These are phyloP conservation scores for Pseudotulostoma volvatum DNA, from an alignment of 495 filamentous ascomycete genomes.

Conservation along the genomic window DNA sequence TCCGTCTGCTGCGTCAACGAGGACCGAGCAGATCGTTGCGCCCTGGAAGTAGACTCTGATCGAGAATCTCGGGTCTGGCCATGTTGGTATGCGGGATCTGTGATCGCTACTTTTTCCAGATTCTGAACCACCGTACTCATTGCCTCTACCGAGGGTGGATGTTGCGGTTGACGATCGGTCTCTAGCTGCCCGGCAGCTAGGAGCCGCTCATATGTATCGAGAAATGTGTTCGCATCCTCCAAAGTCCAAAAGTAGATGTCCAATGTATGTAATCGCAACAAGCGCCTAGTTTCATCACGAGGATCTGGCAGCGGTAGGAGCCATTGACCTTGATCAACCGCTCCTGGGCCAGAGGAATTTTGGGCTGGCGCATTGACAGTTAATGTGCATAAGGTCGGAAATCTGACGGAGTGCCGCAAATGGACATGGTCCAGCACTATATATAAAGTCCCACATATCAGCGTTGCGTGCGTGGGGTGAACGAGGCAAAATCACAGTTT, in stretches of 20 bases:
- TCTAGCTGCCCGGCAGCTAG: conserved; percentile 42
- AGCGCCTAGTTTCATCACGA: conserved; percentile 49
- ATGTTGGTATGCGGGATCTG: conserved; percentile 41
- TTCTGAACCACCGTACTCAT: conserved; percentile 72
- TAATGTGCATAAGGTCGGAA: conserved; percentile 60
- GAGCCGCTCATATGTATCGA: conserved; percentile 45
- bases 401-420: conserved; percentile 59
- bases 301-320: conserved; percentile 57
- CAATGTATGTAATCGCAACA: conserved; percentile 63
- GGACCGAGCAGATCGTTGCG: conserved; percentile 22
- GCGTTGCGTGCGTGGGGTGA: background rate
- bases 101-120: conserved; percentile 65
- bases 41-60: conserved; percentile 14
- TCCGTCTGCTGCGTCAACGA: conserved; percentile 14
- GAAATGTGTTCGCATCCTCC: conserved; percentile 56
- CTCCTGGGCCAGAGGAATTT: conserved; percentile 18
- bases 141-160: conserved; percentile 29
- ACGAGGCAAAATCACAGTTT: no score
- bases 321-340: conserved; percentile 47
- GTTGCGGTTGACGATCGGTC: conserved; percentile 34
- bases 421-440: conserved; percentile 47
- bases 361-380: conserved; percentile 41
- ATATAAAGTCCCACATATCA: conserved; percentile 2
- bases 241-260: conserved; percentile 84
- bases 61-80: conserved; percentile 35